phyloP scores from a whole-genome alignment of 2,329 filamentous ascomycete genomes.

The Fusarium devonianum region DNA sequence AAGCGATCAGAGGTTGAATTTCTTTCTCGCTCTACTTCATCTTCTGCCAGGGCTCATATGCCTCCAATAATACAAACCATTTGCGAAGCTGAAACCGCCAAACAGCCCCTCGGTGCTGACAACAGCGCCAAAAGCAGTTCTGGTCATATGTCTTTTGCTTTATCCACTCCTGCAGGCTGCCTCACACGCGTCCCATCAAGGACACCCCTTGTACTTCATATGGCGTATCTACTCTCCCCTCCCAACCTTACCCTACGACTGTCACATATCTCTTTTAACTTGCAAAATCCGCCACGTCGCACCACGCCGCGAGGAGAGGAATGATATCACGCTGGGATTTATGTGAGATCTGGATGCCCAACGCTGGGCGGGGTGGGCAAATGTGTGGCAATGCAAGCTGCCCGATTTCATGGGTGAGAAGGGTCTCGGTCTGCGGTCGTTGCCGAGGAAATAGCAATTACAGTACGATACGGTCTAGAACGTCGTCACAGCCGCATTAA shows the following conservation, averaged over 20 bases:
- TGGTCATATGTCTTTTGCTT: not conserved
- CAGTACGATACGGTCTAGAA: too few relatives aligned
- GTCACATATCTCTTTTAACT: slow-evolving; percentile 23
- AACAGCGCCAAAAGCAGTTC: slow-evolving; percentile 1
- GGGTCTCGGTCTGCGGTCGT: too few relatives aligned
- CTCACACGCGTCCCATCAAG: slow-evolving; percentile 9
- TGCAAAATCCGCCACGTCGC: slow-evolving; percentile 7
- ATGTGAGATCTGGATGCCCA: slow-evolving; percentile 5
- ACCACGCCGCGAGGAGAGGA: not conserved
- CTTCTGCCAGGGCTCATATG: too few relatives aligned
- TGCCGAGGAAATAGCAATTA: too few relatives aligned
- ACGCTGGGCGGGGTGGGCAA: not conserved
- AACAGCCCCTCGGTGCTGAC: not conserved
- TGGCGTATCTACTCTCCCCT: not conserved
- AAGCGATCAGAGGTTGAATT: too few relatives aligned
- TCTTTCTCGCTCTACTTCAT: too few relatives aligned
- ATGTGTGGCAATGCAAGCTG: too few relatives aligned
- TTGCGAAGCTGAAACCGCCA: not conserved
- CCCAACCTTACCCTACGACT: not conserved
- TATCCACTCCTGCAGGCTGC: slow-evolving; percentile 10
- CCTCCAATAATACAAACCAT: too few relatives aligned
- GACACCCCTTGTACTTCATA: slow-evolving; percentile 14
- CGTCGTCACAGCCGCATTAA: too few relatives aligned
- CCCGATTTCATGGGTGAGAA: too few relatives aligned
- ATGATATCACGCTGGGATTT: slow-evolving; percentile 2